Evolutionary conservation across 2,329 filamentous ascomycete species (phyloP).

Genomic region (Colletotrichum acutatum): DNA sequence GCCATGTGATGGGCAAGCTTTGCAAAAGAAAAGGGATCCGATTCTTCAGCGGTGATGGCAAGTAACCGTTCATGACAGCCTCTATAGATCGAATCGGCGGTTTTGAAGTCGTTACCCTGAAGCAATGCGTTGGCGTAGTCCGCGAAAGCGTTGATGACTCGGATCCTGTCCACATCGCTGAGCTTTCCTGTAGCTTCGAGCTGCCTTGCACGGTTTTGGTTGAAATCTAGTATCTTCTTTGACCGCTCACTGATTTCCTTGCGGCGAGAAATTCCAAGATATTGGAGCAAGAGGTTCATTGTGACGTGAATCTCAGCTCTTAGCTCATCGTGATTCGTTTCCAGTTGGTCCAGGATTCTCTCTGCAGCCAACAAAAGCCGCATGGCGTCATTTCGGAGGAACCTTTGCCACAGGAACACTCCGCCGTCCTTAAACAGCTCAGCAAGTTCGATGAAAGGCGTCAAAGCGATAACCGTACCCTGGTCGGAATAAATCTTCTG

Average conservation of each 20-base stretch:
- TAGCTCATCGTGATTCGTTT: constrained; percentile 29
- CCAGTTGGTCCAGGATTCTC: constrained; percentile 33
- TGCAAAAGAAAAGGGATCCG: constrained; percentile 31
- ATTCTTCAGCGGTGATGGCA: constrained; percentile 22
- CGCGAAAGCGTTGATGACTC: constrained; percentile 31
- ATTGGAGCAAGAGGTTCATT: constrained; percentile 35
- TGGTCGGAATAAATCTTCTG: constrained; percentile 33
- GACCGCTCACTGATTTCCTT: constrained; percentile 34
- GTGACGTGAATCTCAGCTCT: constrained; percentile 36
- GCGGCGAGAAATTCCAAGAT: constrained; percentile 34
- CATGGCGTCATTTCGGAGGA: constrained; percentile 31
- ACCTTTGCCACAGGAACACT: constrained; percentile 37
- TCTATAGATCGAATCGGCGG: constrained; percentile 32
- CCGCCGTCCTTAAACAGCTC: constrained; percentile 37
- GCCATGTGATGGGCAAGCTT: constrained; percentile 37
- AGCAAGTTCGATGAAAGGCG: constrained; percentile 33
- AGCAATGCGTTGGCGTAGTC: constrained; percentile 36
- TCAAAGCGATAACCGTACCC: constrained; percentile 2
- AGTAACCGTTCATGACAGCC: constrained; percentile 21
- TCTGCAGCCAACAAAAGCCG: constrained; percentile 35
- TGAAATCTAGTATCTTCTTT: constrained; percentile 32
- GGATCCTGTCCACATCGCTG: constrained; percentile 23
- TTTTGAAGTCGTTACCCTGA: constrained; percentile 34
- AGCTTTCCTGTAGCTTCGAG: background rate
- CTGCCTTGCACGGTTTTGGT: constrained; percentile 11